Conservation (phyloP, 805 yeast genomes). For the Blastobotrys mokoenaii region DNA sequence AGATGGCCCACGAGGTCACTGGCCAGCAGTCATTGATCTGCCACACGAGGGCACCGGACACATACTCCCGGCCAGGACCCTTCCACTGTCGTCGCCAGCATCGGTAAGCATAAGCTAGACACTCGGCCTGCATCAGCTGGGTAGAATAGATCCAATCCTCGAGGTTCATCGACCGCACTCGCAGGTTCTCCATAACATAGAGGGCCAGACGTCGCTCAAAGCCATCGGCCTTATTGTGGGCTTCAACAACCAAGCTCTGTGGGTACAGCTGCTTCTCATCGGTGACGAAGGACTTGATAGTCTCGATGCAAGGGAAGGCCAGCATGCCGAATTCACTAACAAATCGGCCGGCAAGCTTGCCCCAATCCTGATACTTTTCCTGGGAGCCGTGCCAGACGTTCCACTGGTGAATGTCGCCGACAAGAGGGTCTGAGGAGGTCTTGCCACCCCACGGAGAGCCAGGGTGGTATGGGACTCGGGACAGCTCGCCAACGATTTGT, state of each 20-base stretch:
- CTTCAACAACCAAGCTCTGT: conserved; percentile 37
- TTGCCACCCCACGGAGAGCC: conserved; percentile 45
- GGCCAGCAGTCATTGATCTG: conserved; percentile 50
- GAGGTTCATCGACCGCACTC: conserved; percentile 30
- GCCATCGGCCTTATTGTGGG: conserved; percentile 43
- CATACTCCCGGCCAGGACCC: conserved; percentile 28
- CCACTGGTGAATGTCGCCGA: conserved; percentile 50
- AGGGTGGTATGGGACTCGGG: conserved; percentile 34
- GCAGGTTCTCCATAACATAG: conserved; percentile 40
- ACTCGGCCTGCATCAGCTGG: conserved; percentile 45
- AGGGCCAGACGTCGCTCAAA: conserved; percentile 38
- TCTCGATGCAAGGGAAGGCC: conserved; percentile 34
- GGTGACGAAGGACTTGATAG: conserved; percentile 32
- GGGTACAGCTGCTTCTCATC: conserved; percentile 35
- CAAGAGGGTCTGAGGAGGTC: conserved; percentile 30
- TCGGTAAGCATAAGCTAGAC: conserved; percentile 38
- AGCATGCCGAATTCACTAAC: conserved; percentile 50
- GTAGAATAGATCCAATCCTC: conserved; percentile 43
- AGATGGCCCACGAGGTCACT: conserved; percentile 42
- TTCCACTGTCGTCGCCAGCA: conserved; percentile 43
- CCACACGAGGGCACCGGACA: conserved; percentile 46
- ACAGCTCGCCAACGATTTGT: conserved; percentile 22
- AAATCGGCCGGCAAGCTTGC: conserved; percentile 39
- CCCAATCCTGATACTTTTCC: conserved; percentile 43
- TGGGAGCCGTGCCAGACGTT: conserved; percentile 50